Conservation (phyloP, 139 green algal species). For the Tetraselmis striata region DNA sequence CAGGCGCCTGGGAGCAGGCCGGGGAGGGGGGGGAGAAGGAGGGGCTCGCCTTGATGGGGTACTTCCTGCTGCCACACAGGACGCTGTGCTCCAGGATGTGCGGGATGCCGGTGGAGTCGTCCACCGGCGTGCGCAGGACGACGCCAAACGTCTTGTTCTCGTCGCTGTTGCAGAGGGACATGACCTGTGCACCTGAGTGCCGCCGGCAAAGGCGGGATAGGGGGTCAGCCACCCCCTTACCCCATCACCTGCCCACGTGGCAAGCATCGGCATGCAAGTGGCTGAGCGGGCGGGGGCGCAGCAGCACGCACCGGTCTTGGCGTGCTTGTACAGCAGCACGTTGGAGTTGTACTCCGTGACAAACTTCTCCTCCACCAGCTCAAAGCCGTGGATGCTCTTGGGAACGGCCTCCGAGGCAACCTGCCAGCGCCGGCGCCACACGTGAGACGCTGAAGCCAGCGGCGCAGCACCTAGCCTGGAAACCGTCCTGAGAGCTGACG, state of each 20-base stretch:
- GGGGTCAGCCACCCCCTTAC: too few species aligned
- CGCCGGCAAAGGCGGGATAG: neutral
- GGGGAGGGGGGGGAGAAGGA: too few species aligned
- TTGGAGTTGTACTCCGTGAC: conserved; percentile 78
- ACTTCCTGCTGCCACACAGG: conserved; percentile 87
- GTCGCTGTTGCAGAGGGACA: conserved; percentile 86
- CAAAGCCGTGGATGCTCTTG: conserved; percentile 75
- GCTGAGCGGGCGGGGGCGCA: neutral
- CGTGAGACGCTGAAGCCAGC: too few species aligned
- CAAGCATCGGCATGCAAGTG: too few species aligned
- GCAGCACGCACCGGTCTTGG: conserved; percentile 52
- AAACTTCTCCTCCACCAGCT: conserved; percentile 69
- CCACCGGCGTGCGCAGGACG: conserved; percentile 89
- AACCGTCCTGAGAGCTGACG: too few species aligned
- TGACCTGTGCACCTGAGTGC: conserved; percentile 84
- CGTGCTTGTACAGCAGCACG: conserved; percentile 75
- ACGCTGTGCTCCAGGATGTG: conserved; percentile 99
- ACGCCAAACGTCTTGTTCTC: conserved; percentile 99
- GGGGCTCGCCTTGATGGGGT: conserved; percentile 51
- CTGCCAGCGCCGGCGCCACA: too few species aligned
- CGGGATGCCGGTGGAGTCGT: conserved; percentile 73
- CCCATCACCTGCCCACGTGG: too few species aligned
- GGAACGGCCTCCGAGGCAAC: conserved; percentile 14
- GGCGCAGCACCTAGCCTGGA: too few species aligned
- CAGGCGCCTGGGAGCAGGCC: too few species aligned